Percentiles rank a stretch among this genome's conserved stretches.
Evolutionary conservation across 1,284 basidiomycete species (phyloP).

Genomic region (Melampsora americana): DNA sequence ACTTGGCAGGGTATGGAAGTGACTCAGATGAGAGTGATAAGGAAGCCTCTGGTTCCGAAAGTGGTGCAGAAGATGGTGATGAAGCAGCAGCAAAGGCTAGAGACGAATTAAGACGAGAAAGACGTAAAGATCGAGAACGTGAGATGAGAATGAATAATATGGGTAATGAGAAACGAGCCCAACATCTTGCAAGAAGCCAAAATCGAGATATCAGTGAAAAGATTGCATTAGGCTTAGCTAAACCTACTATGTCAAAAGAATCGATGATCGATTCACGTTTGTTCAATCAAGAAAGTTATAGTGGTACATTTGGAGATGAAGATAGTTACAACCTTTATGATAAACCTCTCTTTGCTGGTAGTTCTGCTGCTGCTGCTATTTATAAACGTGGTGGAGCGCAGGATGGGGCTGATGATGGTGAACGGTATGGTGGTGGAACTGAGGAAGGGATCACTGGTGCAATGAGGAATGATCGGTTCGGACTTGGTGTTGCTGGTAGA

Average conservation of each 20-base stretch:
- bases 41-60: not conserved
- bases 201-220: slow-evolving; percentile 99
- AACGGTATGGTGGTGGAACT: slow-evolving; percentile 85
- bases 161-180: slow-evolving; percentile 93
- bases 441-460: slow-evolving; percentile 88
- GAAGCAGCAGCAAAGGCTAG: slow-evolving; percentile 80
- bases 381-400: slow-evolving; percentile 76
- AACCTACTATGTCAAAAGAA: slow-evolving; percentile 90
- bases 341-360: slow-evolving; percentile 90
- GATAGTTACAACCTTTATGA: slow-evolving; percentile 93
- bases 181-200: slow-evolving; percentile 88
- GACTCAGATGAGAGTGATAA: slow-evolving; percentile 45
- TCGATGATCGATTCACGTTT: slow-evolving; percentile 93
- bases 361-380: slow-evolving; percentile 91
- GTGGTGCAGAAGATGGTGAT: slow-evolving; percentile 60
- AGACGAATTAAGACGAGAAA: slow-evolving; percentile 85
- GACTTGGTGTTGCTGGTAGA: slow-evolving; percentile 69
- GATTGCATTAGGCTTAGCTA: slow-evolving; percentile 93
- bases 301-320: slow-evolving; percentile 78
- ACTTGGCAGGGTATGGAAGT: slow-evolving; percentile 63
- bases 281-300: slow-evolving; percentile 91
- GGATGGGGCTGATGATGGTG: slow-evolving; percentile 66
- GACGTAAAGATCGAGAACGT: slow-evolving; percentile 86
- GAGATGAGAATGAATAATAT: slow-evolving; percentile 99
- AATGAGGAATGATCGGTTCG: slow-evolving; percentile 88